phyloP scores from a whole-genome alignment of 805 yeast genomes.

The Ogataea ganodermae region DNA sequence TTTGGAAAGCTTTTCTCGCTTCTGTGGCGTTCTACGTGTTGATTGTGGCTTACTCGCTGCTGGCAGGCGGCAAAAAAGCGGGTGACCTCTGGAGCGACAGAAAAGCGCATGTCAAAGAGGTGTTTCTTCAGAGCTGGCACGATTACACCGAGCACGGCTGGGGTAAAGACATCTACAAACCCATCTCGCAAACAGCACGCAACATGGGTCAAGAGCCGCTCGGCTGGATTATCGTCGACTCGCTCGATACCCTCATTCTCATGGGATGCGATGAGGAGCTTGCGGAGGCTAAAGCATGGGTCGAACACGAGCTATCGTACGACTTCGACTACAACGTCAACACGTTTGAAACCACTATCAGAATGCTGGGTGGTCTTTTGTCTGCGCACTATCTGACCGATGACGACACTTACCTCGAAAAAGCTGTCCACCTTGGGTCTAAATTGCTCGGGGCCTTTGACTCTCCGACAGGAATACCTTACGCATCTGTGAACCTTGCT shows the following conservation, averaged over 20 bases:
- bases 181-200: conserved; percentile 59
- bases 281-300: conserved; percentile 70
- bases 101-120: conserved; percentile 61
- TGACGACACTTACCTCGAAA: conserved; percentile 71
- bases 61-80: conserved; percentile 14
- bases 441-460: conserved; percentile 70
- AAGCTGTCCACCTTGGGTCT: conserved; percentile 79
- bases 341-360: conserved; percentile 90
- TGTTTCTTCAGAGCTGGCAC: conserved; percentile 74
- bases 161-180: conserved; percentile 81
- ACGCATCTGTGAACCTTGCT: conserved; percentile 71
- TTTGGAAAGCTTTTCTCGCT: conserved; percentile 44
- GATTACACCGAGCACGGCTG: conserved; percentile 76
- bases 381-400: conserved; percentile 74
- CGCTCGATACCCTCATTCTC: conserved; percentile 76
- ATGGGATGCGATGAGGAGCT: conserved; percentile 73
- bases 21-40: conserved; percentile 44
- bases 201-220: conserved; percentile 81
- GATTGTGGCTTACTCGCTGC: conserved; percentile 33
- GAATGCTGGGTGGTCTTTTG: conserved; percentile 92
- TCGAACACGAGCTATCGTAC: conserved; percentile 65
- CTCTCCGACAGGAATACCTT: conserved; percentile 70
- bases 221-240: conserved; percentile 93
- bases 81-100: conserved; percentile 46
- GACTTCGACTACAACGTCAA: conserved; percentile 74